Percentiles rank a stretch among this genome's conserved stretches.
These are phyloP conservation scores for Epichloe bromicola DNA, from an alignment of 2,329 filamentous ascomycete genomes.

Conservation along the genomic window DNA sequence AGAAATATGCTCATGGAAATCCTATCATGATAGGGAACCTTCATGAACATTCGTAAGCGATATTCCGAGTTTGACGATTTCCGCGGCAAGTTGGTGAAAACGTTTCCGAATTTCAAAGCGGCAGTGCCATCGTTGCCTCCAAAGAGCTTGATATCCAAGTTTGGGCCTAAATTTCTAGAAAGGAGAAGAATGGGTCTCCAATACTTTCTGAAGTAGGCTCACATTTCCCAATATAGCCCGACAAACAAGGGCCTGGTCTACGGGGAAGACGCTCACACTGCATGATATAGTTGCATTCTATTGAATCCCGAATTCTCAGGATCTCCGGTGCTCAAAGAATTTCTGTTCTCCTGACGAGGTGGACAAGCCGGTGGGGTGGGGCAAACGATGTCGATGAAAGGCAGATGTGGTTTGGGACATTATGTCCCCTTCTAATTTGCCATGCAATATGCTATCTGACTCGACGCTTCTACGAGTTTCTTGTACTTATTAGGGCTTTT, in stretches of 20 bases:
- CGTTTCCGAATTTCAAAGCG: constrained; percentile 72
- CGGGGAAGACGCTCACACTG: constrained; percentile 7
- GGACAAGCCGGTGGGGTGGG: background rate
- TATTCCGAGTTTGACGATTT: constrained; percentile 93
- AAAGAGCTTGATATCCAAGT: constrained; percentile 82
- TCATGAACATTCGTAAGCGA: constrained; percentile 53
- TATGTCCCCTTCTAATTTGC: background rate
- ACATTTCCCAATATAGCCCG: background rate
- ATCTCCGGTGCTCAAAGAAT: constrained; percentile 13
- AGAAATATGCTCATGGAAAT: background rate
- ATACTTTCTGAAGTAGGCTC: constrained; percentile 81
- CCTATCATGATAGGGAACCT: constrained; percentile 33
- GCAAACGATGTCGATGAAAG: background rate
- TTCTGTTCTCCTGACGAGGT: constrained; percentile 10
- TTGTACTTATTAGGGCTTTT: background rate
- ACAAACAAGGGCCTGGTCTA: background rate
- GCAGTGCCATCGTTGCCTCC: constrained; percentile 85
- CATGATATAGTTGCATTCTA: constrained; percentile 9
- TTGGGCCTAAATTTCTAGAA: constrained; percentile 75
- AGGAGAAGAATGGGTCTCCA: constrained; percentile 68
- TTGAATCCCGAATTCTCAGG: constrained; percentile 12
- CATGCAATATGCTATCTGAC: background rate
- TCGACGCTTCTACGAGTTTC: background rate
- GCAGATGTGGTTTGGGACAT: background rate
- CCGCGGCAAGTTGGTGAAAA: constrained; percentile 55